Percentiles rank a stretch among this genome's conserved stretches.
Conservation (phyloP, 805 yeast genomes). For the Hanseniaspora mollemarum region DNA sequence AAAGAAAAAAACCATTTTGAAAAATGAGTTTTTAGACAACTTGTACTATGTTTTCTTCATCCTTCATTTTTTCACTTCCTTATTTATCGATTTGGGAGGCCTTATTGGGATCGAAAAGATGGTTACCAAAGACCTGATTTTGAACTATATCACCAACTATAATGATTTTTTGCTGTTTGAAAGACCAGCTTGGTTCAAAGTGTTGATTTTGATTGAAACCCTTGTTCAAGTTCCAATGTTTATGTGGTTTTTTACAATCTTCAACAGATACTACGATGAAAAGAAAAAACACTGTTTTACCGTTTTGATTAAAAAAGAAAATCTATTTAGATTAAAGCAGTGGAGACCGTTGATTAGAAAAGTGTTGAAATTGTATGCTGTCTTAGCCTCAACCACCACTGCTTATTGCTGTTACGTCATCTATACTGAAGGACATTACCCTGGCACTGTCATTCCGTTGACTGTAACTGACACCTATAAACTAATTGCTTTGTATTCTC, state of each 20-base stretch:
- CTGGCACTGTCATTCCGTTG: slow-evolving; percentile 19
- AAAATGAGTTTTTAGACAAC: slow-evolving; percentile 26
- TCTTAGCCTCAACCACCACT: slow-evolving; percentile 75
- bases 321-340: slow-evolving; percentile 12
- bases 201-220: slow-evolving; percentile 63
- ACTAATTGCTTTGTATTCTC: slow-evolving; percentile 25
- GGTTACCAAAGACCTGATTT: slow-evolving; percentile 40
- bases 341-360: slow-evolving; percentile 17
- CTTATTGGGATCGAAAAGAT: slow-evolving; percentile 45
- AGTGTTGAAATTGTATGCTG: slow-evolving; percentile 54
- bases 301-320: slow-evolving; percentile 1
- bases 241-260: slow-evolving; percentile 27
- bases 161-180: slow-evolving; percentile 56
- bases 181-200: slow-evolving; percentile 60
- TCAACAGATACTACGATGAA: slow-evolving; percentile 13
- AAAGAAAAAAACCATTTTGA: slow-evolving; percentile 8
- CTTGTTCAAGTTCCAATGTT: slow-evolving; percentile 74
- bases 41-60: slow-evolving; percentile 44
- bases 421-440: slow-evolving; percentile 24
- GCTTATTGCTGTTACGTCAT: slow-evolving; percentile 55
- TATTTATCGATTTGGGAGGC: slow-evolving; percentile 62
- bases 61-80: slow-evolving; percentile 63
- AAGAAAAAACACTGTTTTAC: slow-evolving; percentile 16
- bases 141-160: slow-evolving; percentile 51
- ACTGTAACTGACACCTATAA: slow-evolving; percentile 19